These are phyloP conservation scores for Clarireedia hainanense DNA, from an alignment of 2,329 filamentous ascomycete species.

Conservation along the genomic window DNA sequence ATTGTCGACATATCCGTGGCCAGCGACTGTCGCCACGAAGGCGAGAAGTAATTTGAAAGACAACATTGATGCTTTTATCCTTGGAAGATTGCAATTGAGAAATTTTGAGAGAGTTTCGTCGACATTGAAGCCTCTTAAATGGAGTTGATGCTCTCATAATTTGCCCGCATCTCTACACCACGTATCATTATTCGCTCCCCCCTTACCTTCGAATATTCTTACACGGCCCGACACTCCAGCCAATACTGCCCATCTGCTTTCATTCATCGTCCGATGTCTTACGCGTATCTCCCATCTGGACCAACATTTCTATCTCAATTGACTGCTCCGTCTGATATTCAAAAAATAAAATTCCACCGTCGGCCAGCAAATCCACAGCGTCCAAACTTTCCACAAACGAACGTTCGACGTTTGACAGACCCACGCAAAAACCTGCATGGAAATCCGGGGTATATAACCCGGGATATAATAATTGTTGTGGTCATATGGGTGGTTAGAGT, in stretches of 20 bases:
- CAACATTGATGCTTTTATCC: not conserved
- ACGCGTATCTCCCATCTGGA: not conserved
- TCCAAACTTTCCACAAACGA: not conserved
- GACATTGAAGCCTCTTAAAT: not conserved
- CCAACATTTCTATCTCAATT: not conserved
- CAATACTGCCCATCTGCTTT: not conserved
- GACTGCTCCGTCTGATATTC: not conserved
- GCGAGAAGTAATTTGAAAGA: conserved; percentile 10
- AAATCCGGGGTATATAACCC: not conserved
- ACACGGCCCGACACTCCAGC: not conserved
- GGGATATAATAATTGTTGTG: not conserved
- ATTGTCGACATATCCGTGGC: conserved; percentile 19
- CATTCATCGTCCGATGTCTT: not conserved
- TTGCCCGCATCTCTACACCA: not conserved
- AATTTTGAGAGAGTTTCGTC: not conserved
- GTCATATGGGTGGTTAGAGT: not conserved
- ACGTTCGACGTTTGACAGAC: not conserved
- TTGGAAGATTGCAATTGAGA: not conserved
- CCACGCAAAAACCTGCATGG: not conserved
- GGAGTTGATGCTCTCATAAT: too few species aligned
- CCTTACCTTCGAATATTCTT: too few species aligned
- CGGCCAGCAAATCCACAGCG: not conserved
- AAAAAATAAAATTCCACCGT: not conserved
- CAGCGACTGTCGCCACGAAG: conserved; percentile 11
- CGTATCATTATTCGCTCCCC: not conserved